Conservation (phyloP, 148 eudicot species). For the Chenopodium formosanum region DNA sequence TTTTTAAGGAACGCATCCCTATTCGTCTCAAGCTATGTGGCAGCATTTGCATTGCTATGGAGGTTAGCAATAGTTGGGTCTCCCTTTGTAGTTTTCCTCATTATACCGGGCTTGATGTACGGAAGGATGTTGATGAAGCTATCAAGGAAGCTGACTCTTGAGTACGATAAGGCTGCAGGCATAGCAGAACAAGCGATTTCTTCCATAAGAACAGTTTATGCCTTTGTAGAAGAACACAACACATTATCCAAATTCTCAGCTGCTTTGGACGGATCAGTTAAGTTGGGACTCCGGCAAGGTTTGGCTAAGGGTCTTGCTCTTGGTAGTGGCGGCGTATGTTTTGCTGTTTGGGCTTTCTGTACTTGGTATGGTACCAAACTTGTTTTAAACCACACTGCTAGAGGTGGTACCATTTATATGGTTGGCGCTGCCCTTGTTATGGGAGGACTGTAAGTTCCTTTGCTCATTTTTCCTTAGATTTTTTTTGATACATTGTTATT, state of each 20-base stretch:
- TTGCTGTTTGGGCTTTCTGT: constrained; percentile 75
- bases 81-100: constrained; percentile 55
- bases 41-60: constrained; percentile 63
- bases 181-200: constrained; percentile 78
- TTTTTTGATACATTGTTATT: neutral
- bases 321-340: constrained; percentile 69
- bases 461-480: neutral
- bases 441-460: constrained; percentile 70
- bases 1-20: constrained; percentile 68
- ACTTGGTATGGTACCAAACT: constrained; percentile 75
- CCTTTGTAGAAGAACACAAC: constrained; percentile 71
- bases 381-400: constrained; percentile 32
- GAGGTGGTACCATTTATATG: constrained; percentile 75
- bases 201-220: constrained; percentile 72
- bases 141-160: constrained; percentile 53
- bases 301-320: constrained; percentile 77
- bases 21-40: constrained; percentile 56
- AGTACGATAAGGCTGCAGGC: constrained; percentile 52
- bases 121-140: constrained; percentile 67
- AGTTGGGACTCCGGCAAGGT: constrained; percentile 74
- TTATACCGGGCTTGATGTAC: constrained; percentile 72
- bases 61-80: constrained; percentile 69
- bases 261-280: constrained; percentile 61
- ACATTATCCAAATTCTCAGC: constrained; percentile 54
- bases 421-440: constrained; percentile 63